Base-by-base conservation (phyloP, 2,329 filamentous ascomycete genomes). In the Cladosporium sp. region DNA sequence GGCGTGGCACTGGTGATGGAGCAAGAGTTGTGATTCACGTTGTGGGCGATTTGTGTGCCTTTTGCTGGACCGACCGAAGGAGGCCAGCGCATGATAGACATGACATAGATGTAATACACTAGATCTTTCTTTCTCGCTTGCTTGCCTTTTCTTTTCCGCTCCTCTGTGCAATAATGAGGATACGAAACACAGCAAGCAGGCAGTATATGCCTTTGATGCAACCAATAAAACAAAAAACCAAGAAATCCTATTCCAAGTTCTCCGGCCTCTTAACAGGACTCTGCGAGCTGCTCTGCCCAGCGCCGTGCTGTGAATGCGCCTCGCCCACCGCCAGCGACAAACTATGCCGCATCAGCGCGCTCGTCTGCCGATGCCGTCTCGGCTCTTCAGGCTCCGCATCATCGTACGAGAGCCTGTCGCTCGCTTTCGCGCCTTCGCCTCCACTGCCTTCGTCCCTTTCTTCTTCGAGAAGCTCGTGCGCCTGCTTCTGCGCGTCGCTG, bases 401-500 rank as follows among this genome's bases (percentile, higher is more conserved):
- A 13, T 65, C n/a, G 39, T 59, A 49, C 71, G 64, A 43, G 3
- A 51, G 18, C 30, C 66, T 65, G 62, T 51, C 58, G 34, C 46
- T 66, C 48, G 48, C 28, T 67, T 65, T 65, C 54, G 43, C 26
- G 59, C 32, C 36, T 58, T 63, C 68, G 18, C 65, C 67, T 1
- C 39, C 39, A 8, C 39, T 46, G 39, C 39, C 39, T 23, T 46
- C 59, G 56, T 58, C 34, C 10, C 54, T 18, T 28, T 65, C 48
- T 13, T 64, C 57, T n/a, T 43, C 58, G n/a, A 68, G 49, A 10
- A 56, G 6, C 18, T 53, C 49, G 49, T 59, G 54, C 62, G 77
- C 80, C 60, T 83, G 79, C 69, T 81, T 79, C 23, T 78, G 77
- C 1, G 93, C 92, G 14, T 97, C 91, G 63, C 85, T 80, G 56